Percentiles rank a stretch among this genome's conserved stretches.
phyloP scores from a whole-genome alignment of 2,329 filamentous ascomycete genomes.

The Aspergillus niger region DNA sequence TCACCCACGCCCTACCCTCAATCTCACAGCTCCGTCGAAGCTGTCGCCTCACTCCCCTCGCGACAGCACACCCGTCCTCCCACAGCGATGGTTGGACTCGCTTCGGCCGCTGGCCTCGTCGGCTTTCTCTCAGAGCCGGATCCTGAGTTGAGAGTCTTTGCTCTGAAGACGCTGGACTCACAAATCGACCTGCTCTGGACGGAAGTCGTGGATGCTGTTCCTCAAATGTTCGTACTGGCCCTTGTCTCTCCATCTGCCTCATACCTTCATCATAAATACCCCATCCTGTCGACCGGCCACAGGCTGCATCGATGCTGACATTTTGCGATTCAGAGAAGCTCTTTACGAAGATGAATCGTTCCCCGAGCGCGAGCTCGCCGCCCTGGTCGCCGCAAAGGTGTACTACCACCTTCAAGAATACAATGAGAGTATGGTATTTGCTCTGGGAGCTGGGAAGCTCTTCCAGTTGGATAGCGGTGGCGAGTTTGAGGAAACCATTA shows the following conservation, averaged over 20 bases:
- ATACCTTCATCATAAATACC: background rate
- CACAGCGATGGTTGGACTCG: constrained; percentile 79
- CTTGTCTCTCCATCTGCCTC: background rate
- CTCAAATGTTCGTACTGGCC: constrained; percentile 73
- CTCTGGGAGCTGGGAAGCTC: constrained; percentile 87
- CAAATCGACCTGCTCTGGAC: constrained; percentile 98
- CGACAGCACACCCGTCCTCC: constrained; percentile 22
- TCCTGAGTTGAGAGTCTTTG: constrained; percentile 90
- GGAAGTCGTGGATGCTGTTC: constrained; percentile 88
- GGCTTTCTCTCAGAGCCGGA: constrained; percentile 96
- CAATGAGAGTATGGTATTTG: constrained; percentile 99
- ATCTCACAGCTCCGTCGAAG: constrained; percentile 31
- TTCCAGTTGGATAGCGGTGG: constrained; percentile 89
- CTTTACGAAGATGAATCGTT: constrained; percentile 97
- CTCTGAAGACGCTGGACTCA: constrained; percentile 90
- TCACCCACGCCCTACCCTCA: constrained; percentile 21
- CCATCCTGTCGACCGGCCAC: background rate
- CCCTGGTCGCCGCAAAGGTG: constrained; percentile 92
- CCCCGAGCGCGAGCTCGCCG: constrained; percentile 88
- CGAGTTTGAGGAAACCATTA: constrained; percentile 98
- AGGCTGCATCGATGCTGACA: constrained; percentile 16
- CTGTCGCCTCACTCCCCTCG: constrained; percentile 36
- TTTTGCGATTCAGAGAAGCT: constrained; percentile 68
- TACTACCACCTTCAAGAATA: constrained; percentile 99
- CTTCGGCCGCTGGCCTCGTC: constrained; percentile 90